phyloP scores from a whole-genome alignment of 2,329 filamentous ascomycete species.

The Stachybotrys chartarum region DNA sequence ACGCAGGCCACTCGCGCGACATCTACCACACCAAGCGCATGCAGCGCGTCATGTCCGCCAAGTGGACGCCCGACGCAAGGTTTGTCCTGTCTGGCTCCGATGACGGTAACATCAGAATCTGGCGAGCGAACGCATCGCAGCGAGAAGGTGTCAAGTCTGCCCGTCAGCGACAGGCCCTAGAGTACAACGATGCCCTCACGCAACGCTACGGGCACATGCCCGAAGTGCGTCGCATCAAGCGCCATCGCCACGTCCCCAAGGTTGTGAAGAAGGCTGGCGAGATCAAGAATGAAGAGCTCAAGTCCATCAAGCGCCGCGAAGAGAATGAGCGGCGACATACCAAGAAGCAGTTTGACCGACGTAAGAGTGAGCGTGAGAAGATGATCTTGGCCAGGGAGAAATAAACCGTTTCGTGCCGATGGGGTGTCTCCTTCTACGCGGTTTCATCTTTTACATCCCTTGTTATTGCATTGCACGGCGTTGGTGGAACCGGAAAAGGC shows the following conservation, averaged over 20 bases:
- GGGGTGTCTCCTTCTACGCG: too few species aligned
- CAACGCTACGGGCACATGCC: constrained; percentile 91
- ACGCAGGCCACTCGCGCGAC: constrained; percentile 78
- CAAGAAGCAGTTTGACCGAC: constrained; percentile 69
- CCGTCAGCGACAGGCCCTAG: constrained; percentile 76
- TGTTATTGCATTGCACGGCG: constrained; percentile 25
- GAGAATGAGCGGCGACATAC: constrained; percentile 93
- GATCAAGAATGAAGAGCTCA: constrained; percentile 87
- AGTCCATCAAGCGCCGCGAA: constrained; percentile 79
- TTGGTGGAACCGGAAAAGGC: constrained; percentile 9
- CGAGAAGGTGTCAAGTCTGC: constrained; percentile 81
- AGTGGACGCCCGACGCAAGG: constrained; percentile 81
- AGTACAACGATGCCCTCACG: constrained; percentile 83
- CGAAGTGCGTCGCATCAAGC: constrained; percentile 82
- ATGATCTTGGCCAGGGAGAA: constrained; percentile 68
- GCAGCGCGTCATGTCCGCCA: constrained; percentile 84
- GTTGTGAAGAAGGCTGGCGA: constrained; percentile 91
- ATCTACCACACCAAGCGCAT: constrained; percentile 97
- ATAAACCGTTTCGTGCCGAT: constrained; percentile 18
- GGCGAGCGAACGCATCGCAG: constrained; percentile 80
- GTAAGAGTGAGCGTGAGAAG: constrained; percentile 82
- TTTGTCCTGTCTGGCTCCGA: constrained; percentile 89
- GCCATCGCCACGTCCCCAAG: constrained; percentile 87
- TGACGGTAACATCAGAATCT: constrained; percentile 81
- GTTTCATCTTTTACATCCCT: neutral